Percentiles rank a stretch among this genome's conserved stretches.
phyloP scores from a whole-genome alignment of 1,139 yeast genomes.

The Kodamaea ohmeri region DNA sequence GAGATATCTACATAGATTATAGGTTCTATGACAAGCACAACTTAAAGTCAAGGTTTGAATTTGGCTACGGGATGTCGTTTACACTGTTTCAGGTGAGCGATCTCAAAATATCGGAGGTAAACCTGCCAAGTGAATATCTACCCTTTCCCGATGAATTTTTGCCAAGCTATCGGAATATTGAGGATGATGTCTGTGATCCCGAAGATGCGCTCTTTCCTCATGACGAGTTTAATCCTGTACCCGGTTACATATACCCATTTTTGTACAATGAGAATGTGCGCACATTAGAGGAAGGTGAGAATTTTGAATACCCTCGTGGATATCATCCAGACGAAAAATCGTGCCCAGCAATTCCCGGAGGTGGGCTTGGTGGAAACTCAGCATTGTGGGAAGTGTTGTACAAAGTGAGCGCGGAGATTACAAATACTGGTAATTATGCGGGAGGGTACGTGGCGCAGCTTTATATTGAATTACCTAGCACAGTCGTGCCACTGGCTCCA shows the following conservation, averaged over 20 bases:
- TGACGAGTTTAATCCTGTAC: constrained; percentile 50
- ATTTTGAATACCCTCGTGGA: constrained; percentile 52
- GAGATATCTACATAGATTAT: constrained; percentile 54
- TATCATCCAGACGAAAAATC: constrained; percentile 40
- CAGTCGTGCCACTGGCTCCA: constrained; percentile 43
- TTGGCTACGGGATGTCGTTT: constrained; percentile 62
- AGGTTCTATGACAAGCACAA: constrained; percentile 55
- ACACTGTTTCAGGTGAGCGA: constrained; percentile 45
- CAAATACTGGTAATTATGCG: constrained; percentile 48
- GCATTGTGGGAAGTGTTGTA: constrained; percentile 48
- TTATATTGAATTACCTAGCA: constrained; percentile 55
- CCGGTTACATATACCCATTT: constrained; percentile 53
- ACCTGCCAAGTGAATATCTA: constrained; percentile 46
- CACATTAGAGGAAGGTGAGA: constrained; percentile 36
- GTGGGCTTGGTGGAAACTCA: constrained; percentile 54
- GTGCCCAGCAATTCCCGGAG: constrained; percentile 51
- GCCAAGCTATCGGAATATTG: constrained; percentile 37
- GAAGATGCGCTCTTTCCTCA: constrained; percentile 57
- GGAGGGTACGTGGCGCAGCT: constrained; percentile 59
- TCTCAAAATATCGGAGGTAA: constrained; percentile 39
- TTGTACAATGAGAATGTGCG: constrained; percentile 46
- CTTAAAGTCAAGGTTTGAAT: constrained; percentile 57
- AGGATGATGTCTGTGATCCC: constrained; percentile 53
- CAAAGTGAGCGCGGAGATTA: constrained; percentile 46
- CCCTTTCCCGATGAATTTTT: constrained; percentile 51